Conservation (phyloP, 2,329 filamentous ascomycete species). For the Penicillium sp. region DNA sequence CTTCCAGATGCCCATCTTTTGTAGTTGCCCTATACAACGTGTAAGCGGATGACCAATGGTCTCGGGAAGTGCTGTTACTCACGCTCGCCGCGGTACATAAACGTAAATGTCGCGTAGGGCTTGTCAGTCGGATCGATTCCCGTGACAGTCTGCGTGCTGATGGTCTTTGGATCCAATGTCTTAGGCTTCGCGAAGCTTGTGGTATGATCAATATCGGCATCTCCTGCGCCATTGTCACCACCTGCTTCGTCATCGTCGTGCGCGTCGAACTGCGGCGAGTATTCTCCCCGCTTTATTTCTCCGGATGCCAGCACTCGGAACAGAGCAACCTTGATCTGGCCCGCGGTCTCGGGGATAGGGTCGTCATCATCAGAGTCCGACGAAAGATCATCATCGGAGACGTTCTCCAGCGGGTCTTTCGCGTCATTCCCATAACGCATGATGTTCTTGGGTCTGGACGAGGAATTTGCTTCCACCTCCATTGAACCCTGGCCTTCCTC, state of each 20-base stretch:
- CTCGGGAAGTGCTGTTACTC: slow-evolving; percentile 42
- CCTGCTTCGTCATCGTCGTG: slow-evolving; percentile 86
- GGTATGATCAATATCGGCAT: slow-evolving; percentile 88
- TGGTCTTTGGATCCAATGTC: slow-evolving; percentile 90
- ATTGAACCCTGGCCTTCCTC: slow-evolving; percentile 53
- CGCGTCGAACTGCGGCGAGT: slow-evolving; percentile 94
- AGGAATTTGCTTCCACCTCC: slow-evolving; percentile 34
- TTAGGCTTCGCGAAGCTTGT: slow-evolving; percentile 98
- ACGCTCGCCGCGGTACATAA: slow-evolving; percentile 95
- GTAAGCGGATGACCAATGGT: background rate
- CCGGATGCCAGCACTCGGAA: slow-evolving; percentile 93
- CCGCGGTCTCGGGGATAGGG: slow-evolving; percentile 81
- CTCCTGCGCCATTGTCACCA: slow-evolving; percentile 56
- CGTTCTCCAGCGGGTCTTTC: slow-evolving; percentile 66
- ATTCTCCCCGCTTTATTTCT: slow-evolving; percentile 96
- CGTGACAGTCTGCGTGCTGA: slow-evolving; percentile 98
- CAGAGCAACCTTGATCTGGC: slow-evolving; percentile 96
- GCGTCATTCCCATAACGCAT: slow-evolving; percentile 77
- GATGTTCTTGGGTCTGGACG: slow-evolving; percentile 50
- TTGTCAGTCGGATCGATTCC: slow-evolving; percentile 94
- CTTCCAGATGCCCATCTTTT: slow-evolving; percentile 88
- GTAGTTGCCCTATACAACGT: slow-evolving; percentile 67
- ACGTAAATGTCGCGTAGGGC: slow-evolving; percentile 94
- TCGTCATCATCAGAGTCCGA: slow-evolving; percentile 75
- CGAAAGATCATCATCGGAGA: slow-evolving; percentile 65